Percentiles rank a stretch among this genome's conserved stretches.
phyloP scores from a whole-genome alignment of 2,329 filamentous ascomycete genomes.

The Simplicillium aogashimaense region DNA sequence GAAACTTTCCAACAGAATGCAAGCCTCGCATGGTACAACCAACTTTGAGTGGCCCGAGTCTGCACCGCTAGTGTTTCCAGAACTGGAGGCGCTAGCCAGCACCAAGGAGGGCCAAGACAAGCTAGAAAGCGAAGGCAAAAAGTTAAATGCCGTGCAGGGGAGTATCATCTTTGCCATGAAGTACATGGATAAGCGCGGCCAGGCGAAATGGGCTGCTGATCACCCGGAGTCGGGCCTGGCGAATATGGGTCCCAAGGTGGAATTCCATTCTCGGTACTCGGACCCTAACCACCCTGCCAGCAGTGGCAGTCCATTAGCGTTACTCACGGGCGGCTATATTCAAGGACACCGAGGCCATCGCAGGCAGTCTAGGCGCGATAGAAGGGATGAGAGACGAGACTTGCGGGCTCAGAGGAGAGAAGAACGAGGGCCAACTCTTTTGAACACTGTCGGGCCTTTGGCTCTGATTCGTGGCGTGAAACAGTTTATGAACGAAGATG shows the following conservation, averaged over 20 bases:
- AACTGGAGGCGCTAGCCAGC: constrained; percentile 19
- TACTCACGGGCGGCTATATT: constrained; percentile 13
- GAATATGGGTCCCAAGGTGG: constrained; percentile 10
- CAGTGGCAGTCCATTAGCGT: constrained; percentile 15
- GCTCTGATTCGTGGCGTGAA: constrained; percentile 5
- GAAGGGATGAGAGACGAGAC: constrained; percentile 1
- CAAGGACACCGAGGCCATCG: not conserved
- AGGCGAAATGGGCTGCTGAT: constrained; percentile 12
- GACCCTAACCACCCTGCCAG: constrained; percentile 17
- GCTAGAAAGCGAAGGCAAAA: constrained; percentile 2
- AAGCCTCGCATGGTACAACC: constrained; percentile 23
- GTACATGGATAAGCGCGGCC: constrained; percentile 13
- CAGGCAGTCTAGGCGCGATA: not conserved
- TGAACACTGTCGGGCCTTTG: constrained; percentile 2
- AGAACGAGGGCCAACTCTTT: constrained; percentile 3
- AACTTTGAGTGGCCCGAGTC: constrained; percentile 30
- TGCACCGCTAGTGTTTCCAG: constrained; percentile 38
- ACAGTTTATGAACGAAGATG: constrained; percentile 8
- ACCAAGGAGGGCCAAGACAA: constrained; percentile 2
- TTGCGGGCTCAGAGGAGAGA: too few species aligned
- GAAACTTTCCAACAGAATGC: constrained; percentile 10
- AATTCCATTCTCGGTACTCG: constrained; percentile 17
- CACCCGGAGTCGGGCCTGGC: constrained; percentile 11
- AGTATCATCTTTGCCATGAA: constrained; percentile 8
- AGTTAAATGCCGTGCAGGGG: constrained; percentile 2